Conservation (phyloP, 148 eudicot genomes). For the Linanthus parryae region DNA sequence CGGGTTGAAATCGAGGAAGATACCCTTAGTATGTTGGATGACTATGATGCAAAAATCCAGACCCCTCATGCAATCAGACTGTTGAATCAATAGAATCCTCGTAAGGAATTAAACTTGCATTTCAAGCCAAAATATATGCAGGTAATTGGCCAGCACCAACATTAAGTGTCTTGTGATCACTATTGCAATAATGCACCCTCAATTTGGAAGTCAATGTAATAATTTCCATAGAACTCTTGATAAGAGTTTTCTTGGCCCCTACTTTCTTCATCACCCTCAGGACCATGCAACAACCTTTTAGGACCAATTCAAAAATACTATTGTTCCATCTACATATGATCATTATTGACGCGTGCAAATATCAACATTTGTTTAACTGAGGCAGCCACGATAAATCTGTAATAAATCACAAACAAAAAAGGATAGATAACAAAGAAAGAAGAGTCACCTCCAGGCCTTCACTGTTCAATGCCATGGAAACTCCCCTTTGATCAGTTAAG, state of each 20-base stretch:
- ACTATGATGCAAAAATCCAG: background rate
- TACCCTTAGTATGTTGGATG: background rate
- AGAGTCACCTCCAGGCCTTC: conserved; percentile 90
- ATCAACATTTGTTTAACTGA: background rate
- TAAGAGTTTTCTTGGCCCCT: too few relatives aligned
- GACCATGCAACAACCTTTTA: too few relatives aligned
- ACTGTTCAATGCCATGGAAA: conserved; percentile 87
- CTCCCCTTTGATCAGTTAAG: conserved; percentile 75
- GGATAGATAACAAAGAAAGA: background rate
- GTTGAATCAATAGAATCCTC: background rate
- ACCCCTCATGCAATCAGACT: background rate
- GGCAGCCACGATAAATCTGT: background rate
- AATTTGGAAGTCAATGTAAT: too few relatives aligned
- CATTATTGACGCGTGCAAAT: too few relatives aligned
- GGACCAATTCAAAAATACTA: too few relatives aligned
- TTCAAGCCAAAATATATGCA: background rate
- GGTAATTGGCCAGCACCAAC: too few relatives aligned
- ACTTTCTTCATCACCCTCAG: too few relatives aligned
- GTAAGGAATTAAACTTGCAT: background rate
- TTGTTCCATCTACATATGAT: too few relatives aligned
- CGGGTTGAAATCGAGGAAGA: too few relatives aligned
- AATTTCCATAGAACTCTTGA: too few relatives aligned
- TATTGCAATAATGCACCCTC: too few relatives aligned
- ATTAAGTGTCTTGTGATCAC: too few relatives aligned
- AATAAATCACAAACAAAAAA: background rate